Percentiles rank a stretch among this genome's conserved stretches.
Evolutionary conservation across 2,329 filamentous ascomycete species (phyloP).

Genomic region (Sphaerulina vaccinii): DNA sequence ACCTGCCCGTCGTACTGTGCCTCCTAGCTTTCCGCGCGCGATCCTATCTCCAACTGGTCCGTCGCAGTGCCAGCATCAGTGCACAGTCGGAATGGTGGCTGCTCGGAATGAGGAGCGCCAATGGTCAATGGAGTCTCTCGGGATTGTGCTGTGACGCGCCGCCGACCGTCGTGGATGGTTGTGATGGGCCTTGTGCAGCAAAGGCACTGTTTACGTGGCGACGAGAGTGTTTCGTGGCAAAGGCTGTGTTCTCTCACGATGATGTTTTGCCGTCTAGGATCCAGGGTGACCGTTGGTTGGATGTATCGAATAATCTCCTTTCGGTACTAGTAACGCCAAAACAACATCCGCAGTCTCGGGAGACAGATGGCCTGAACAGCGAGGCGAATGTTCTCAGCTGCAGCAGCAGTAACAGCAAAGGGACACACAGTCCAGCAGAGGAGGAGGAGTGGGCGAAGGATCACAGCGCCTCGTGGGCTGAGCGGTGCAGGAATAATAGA

Average conservation of each 20-base stretch:
- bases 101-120: constrained; percentile 6
- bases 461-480: neutral
- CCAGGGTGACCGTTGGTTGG: no score
- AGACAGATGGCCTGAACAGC: no score
- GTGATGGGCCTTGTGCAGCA: neutral
- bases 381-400: neutral
- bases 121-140: neutral
- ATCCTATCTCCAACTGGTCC: constrained; percentile 8
- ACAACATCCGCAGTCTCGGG: no score
- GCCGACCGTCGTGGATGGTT: neutral
- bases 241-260: no score
- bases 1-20: neutral
- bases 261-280: no score
- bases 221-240: neutral
- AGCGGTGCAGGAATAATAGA: no score
- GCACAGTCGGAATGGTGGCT: constrained; percentile 12
- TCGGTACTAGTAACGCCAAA: no score
- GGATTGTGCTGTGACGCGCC: constrained; percentile 1
- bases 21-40: neutral
- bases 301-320: no score
- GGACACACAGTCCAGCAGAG: neutral
- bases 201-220: neutral
- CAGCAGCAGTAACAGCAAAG: neutral
- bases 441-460: neutral
- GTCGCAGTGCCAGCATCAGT: neutral